Evolutionary conservation across 192 early-diverging fungal species (phyloP).

Genomic region (Coemansia sp.): DNA sequence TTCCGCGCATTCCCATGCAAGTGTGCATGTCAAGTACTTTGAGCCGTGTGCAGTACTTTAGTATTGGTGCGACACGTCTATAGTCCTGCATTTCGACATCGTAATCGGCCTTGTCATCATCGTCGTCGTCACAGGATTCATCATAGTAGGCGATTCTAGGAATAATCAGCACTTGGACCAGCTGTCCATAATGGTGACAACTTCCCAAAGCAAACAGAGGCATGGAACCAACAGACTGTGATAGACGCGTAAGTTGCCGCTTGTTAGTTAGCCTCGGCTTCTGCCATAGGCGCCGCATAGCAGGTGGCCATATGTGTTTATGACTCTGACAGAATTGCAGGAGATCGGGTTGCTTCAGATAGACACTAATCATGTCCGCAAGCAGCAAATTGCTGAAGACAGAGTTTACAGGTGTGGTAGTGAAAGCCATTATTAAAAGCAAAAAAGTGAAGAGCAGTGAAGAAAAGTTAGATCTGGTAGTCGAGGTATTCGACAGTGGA

Average conservation of each 20-base stretch:
- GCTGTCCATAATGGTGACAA: conserved; percentile 7
- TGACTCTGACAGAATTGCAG: not conserved
- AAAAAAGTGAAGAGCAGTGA: not conserved
- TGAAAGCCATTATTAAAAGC: not conserved
- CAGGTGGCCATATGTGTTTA: conserved; percentile 15
- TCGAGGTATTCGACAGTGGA: too few relatives aligned
- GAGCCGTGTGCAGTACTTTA: conserved; percentile 7
- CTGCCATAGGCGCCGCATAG: conserved; percentile 6
- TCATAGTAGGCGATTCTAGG: not conserved
- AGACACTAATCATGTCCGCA: not conserved
- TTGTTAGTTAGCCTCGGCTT: not conserved
- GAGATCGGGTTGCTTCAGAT: not conserved
- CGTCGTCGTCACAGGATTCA: conserved; percentile 6
- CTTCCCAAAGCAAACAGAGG: not conserved
- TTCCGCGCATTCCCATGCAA: conserved; percentile 12
- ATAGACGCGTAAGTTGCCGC: not conserved
- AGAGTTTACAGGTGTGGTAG: not conserved
- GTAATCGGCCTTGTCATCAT: not conserved
- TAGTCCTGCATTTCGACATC: not conserved
- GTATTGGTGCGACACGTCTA: not conserved
- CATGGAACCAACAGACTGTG: not conserved
- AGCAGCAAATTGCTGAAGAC: not conserved
- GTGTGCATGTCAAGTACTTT: conserved; percentile 16
- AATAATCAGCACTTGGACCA: conserved; percentile 16
- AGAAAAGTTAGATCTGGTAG: not conserved